Percentiles rank a stretch among this genome's conserved stretches.
Conservation (phyloP, 352 stramenopile species). For the Pythium monospermum region DNA sequence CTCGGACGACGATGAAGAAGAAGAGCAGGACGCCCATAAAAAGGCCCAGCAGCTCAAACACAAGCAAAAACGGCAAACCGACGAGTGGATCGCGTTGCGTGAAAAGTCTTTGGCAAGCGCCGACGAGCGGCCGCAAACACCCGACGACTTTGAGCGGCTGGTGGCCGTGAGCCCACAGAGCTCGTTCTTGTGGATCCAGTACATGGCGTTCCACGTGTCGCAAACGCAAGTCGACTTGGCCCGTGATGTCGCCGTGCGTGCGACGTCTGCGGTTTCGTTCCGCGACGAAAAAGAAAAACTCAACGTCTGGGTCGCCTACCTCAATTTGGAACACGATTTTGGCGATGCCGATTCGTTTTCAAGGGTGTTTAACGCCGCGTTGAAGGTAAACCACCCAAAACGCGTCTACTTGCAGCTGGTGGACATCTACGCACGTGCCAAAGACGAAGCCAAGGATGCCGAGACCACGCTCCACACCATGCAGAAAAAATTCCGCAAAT, state of each 20-base stretch:
- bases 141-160: slow-evolving; percentile 94
- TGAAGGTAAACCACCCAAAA: slow-evolving; percentile 94
- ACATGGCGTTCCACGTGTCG: slow-evolving; percentile 97
- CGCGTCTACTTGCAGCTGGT: slow-evolving; percentile 93
- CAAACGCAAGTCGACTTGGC: slow-evolving; percentile 92
- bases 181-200: slow-evolving; percentile 96
- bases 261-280: slow-evolving; percentile 93
- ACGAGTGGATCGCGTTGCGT: slow-evolving; percentile 92
- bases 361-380: slow-evolving; percentile 88
- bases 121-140: slow-evolving; percentile 89
- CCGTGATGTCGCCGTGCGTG: slow-evolving; percentile 89
- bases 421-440: slow-evolving; percentile 84
- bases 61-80: slow-evolving; percentile 91
- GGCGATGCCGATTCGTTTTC: slow-evolving; percentile 88
- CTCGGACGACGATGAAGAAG: slow-evolving; percentile 32
- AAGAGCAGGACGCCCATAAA: slow-evolving; percentile 53
- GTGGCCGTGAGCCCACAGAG: slow-evolving; percentile 92
- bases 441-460: slow-evolving; percentile 64
- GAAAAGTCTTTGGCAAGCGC: slow-evolving; percentile 92
- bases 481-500: slow-evolving; percentile 91
- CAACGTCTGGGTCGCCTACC: slow-evolving; percentile 95
- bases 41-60: slow-evolving; percentile 71
- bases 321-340: slow-evolving; percentile 97
- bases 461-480: slow-evolving; percentile 77
- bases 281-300: slow-evolving; percentile 95